These are phyloP conservation scores for Xenosphaeropsis pyriputrescens DNA, from an alignment of 2,329 filamentous ascomycete genomes.

Conservation along the genomic window DNA sequence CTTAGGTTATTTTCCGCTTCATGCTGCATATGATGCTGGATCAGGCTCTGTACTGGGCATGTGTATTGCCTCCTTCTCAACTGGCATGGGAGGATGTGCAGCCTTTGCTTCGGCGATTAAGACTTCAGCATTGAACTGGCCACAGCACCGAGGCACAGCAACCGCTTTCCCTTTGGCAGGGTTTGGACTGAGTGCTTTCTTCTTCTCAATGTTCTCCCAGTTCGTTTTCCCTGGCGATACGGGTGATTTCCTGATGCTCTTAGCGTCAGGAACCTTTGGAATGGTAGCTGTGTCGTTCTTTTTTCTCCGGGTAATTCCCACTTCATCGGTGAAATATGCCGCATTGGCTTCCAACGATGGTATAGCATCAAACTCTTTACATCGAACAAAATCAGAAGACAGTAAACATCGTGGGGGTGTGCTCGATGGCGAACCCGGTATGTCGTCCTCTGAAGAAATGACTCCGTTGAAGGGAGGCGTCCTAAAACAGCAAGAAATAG, in stretches of 20 bases:
- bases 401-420: conserved; percentile 23
- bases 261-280: conserved; percentile 65
- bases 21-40: conserved; percentile 60
- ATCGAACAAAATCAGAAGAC: conserved; percentile 29
- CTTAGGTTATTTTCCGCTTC: conserved; percentile 75
- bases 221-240: conserved; percentile 74
- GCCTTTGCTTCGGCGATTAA: conserved; percentile 87
- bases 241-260: conserved; percentile 62
- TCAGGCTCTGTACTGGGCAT: conserved; percentile 42
- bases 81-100: conserved; percentile 77
- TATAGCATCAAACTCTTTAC: conserved; percentile 18
- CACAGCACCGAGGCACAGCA: conserved; percentile 77
- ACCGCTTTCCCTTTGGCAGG: conserved; percentile 87
- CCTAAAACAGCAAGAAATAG: conserved; percentile 16
- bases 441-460: conserved; percentile 23
- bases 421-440: conserved; percentile 47
- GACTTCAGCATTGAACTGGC: conserved; percentile 78
- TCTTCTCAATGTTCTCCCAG: conserved; percentile 73
- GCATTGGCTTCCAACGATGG: conserved; percentile 22
- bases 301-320: conserved; percentile 65
- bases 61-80: conserved; percentile 74
- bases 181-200: conserved; percentile 90
- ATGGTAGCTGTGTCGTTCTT: conserved; percentile 69
- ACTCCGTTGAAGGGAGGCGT: conserved; percentile 4
- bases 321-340: conserved; percentile 23